Conservation (phyloP, 2,329 filamentous ascomycete species). For the Hortaea werneckii region DNA sequence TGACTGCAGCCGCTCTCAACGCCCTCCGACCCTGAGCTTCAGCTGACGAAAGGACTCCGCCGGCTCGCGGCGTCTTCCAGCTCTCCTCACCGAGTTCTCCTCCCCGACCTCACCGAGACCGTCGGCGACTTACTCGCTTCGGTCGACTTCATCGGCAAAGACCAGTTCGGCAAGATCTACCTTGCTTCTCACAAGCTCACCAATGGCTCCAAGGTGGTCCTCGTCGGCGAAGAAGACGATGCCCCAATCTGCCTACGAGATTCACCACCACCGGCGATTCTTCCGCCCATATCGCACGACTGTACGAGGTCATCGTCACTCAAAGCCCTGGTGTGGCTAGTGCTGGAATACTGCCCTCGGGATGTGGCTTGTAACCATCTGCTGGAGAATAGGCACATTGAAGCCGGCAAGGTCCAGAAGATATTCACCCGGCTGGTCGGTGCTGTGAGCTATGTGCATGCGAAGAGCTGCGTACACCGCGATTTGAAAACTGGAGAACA, state of each 20-base stretch:
- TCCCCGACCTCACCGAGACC: slow-evolving; percentile 76
- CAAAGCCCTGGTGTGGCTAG: slow-evolving; percentile 91
- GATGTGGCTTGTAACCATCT: slow-evolving; percentile 97
- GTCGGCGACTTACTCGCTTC: slow-evolving; percentile 92
- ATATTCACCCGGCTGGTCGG: slow-evolving; percentile 94
- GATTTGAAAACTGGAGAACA: slow-evolving; percentile 96
- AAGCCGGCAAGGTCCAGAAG: slow-evolving; percentile 79
- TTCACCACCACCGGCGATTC: slow-evolving; percentile 97
- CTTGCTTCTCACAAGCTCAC: slow-evolving; percentile 92
- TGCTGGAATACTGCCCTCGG: slow-evolving; percentile 90
- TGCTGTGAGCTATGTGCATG: slow-evolving; percentile 89
- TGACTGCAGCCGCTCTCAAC: too few species aligned
- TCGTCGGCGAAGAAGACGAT: slow-evolving; percentile 88
- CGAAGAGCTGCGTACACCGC: slow-evolving; percentile 88
- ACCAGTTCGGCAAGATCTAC: slow-evolving; percentile 97
- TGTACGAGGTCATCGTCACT: slow-evolving; percentile 98
- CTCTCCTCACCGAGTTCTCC: slow-evolving; percentile 92
- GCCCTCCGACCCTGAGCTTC: too few species aligned
- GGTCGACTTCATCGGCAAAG: slow-evolving; percentile 90
- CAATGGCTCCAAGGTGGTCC: slow-evolving; percentile 97
- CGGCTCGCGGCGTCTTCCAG: slow-evolving; percentile 94
- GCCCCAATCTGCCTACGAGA: slow-evolving; percentile 88
- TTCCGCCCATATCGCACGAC: slow-evolving; percentile 91
- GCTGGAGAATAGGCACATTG: slow-evolving; percentile 72
- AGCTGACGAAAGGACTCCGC: slow-evolving; percentile 1